Base-by-base conservation (phyloP, 139 green algal species). In the Tetradesmus lagerheimii region DNA sequence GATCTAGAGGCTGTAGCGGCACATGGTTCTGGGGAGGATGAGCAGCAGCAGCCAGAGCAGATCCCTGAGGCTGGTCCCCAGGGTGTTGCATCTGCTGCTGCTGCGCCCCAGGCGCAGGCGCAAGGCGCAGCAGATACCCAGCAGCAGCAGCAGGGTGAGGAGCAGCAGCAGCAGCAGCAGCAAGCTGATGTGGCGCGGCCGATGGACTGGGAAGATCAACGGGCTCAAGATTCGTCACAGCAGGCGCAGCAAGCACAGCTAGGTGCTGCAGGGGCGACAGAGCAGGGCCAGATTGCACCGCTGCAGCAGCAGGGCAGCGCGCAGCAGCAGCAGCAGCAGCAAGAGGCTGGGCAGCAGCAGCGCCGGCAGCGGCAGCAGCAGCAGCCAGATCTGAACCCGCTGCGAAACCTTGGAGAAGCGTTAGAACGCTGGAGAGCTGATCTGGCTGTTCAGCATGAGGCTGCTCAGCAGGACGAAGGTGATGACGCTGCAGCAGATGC, bases 381-480 rank as follows among this genome's bases (percentile, higher is more conserved):
- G 77, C 85, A 93, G 77, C 85, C 88, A 29, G 79, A 93, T 31
- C 89, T 95, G 64, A 98, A 98, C 91, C 97, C 97, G 29, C 94
- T 96, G 47, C 92, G 95, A 34, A 90, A 79, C 87, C 83, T 97
- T 18, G 96, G 96, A 14, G 92, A 95, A 86, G 97, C 96, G 18
- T 38, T 98, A 92, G 95, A 98, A 93, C 86, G 93, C 0, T 99
- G 97, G 97, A 84, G 93, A 5, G 93, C 92, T 2, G 88, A 96
- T 20, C 90, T 98, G 71, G 91, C 91, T 35, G 94, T 99, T 39
- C 47, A 90, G 27, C 91, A 95, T n/a, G 95, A 97, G 78, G 93
- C 94, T 0, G 47, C 83, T 25, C 39, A 92, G 43, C 90, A 93
- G 57, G 92, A 94, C 31, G 91, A 92, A n/a, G 83, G 88, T 38